Evolutionary conservation across 2,329 filamentous ascomycete species (phyloP), one percentile per base, ranked within the genome.

Genomic region (Fusarium sp.): DNA sequence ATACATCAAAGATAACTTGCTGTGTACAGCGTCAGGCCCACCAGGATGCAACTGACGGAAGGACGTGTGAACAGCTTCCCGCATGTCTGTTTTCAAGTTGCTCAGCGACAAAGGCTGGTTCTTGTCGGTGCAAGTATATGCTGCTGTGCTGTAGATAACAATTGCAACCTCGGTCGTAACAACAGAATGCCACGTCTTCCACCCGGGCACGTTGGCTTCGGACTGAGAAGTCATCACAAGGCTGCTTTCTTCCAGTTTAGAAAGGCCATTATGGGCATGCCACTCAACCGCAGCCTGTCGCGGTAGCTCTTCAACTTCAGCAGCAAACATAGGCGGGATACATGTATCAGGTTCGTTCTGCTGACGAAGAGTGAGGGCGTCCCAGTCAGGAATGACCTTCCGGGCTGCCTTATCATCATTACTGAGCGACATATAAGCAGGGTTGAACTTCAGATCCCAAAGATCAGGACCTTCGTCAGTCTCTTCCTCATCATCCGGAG

Each of bases 231-330:
- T 44, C 47, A 78, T 67, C 61, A 78, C 76, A 32, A 74, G 74
- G 7, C 71, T 75, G 16, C 73, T 61, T 49, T 78, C 74, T 7
- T 70, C 64, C 6, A 82, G 65, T 25, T 70, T 61, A 12, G 78
- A 78, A 9, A 92, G 79, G 0, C 93, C 92, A 5, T 88, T 77
- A 61, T 91, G 87, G 2, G 86, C 90, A 72, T 93, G 91, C 94
- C 95, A 99, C 82, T 99, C 96, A 13, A 98, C 88, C 40, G 85
- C 84, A 29, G 91, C 91, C 18, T 83, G 84, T 22, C 93, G 87
- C 2, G 96, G 96, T 14, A 99, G 84, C 70, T 90, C 87, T 45
- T 90, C 86, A 3, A 98, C 92, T 75, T 96, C 90, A 2, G 90
- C 91, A 0, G 91, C 87, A 76, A 96, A 91, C 73, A 94, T 86